Evolutionary conservation across 106 monocot genomes (phyloP).

Genomic region (Dioscorea zingiberensis): DNA sequence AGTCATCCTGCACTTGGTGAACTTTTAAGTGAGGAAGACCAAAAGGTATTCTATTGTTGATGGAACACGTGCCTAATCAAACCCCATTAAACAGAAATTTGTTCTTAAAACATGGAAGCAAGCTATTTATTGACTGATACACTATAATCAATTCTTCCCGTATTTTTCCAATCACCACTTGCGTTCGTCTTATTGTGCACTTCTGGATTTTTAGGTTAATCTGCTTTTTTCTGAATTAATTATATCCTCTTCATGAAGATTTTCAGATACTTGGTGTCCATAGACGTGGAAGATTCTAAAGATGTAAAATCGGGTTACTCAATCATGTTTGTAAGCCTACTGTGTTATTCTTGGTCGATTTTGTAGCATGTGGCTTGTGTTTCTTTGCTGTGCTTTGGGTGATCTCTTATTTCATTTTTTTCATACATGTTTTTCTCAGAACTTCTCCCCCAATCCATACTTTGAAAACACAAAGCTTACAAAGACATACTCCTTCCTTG

Average conservation of each 20-base stretch:
- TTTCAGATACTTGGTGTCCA: constrained; percentile 64
- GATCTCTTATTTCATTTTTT: neutral
- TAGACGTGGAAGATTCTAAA: constrained; percentile 71
- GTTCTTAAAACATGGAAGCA: neutral
- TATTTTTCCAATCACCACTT: too few species aligned
- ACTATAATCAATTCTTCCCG: too few species aligned
- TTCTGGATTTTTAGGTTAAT: too few species aligned
- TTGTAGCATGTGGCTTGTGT: neutral
- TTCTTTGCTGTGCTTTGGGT: neutral
- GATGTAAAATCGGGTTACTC: constrained; percentile 80
- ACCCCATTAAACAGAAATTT: neutral
- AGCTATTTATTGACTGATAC: too few species aligned
- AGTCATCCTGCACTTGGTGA: constrained; percentile 80
- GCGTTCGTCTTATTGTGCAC: too few species aligned
- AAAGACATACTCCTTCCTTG: constrained; percentile 50
- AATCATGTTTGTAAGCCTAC: constrained; percentile 65
- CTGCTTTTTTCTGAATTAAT: too few species aligned
- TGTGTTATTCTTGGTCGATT: neutral
- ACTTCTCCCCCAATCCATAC: constrained; percentile 61
- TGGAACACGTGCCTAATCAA: neutral
- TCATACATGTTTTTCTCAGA: constrained; percentile 27
- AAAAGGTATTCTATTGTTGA: constrained; percentile 42
- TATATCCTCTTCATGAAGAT: constrained; percentile 34
- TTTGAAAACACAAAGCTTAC: constrained; percentile 67
- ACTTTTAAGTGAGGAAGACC: constrained; percentile 70